Evolutionary conservation across 2,329 filamentous ascomycete genomes (phyloP), one percentile per base, ranked within the genome.

Genomic region (Fusarium sp.): DNA sequence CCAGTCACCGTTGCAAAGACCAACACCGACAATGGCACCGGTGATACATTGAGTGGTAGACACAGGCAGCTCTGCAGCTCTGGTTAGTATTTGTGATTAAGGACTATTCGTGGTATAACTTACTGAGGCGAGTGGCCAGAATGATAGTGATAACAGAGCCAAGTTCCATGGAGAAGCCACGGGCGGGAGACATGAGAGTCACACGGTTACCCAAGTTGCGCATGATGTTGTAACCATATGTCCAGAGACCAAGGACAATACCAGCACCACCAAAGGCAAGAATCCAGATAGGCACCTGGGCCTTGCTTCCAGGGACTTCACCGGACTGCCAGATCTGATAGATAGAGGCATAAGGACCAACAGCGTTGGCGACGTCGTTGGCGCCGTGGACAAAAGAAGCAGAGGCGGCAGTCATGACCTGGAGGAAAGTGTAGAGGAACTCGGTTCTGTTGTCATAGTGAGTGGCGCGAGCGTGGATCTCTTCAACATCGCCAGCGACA

Each of bases 11-110:
- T 86, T 88, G 78, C 86, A 89, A 20, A 90, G 83, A 61, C 87
- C 88, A 49, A 90, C 88, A 63, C 88, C 88, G 44, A 90, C 87
- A 21, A 87, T 89, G 41, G 87, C 85, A 46, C 88, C 88, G 41
- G 84, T 88, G 71, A 89, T 89, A 76, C 88, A 91, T 79, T 90
- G 88, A 0, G 88, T 89, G 3, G 89, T 91, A 3, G 88, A 90
- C 31, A 91, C 84, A 4, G 89, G 89, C 3, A 91, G 84, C 55
- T 85, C 81, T 82, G 71, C 7, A 38, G 33, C 21, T 3, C 3
- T 44, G 15, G 64, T 75, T 47, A 72, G 64, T 31, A 42, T 1
- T 29, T 15, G 38, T 7, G 12, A 26, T 13, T n/a, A 28, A 41
- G 31, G 4, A 11, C 38, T 7, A 11, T 5, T 26, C 13, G 4